phyloP scores from a whole-genome alignment of 1,284 basidiomycete species.

The Boletellus deceptivus region DNA sequence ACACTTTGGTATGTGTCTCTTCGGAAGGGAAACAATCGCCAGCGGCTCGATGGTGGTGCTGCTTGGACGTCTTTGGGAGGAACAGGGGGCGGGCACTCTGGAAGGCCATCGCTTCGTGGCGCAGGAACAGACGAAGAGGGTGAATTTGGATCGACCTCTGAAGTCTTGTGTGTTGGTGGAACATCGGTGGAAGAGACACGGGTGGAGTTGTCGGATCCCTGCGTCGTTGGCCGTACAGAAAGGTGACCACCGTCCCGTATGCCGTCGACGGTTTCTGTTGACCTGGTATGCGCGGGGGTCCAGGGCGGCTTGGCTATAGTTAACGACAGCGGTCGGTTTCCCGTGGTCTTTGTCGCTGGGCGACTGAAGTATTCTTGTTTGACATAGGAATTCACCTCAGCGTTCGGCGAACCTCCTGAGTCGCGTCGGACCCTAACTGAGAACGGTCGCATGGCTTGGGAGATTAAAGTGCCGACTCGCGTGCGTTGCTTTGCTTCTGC shows the following conservation, averaged over 20 bases:
- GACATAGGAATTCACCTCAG: slow-evolving; percentile 15
- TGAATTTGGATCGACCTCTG: slow-evolving; percentile 8
- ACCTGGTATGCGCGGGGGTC: slow-evolving; percentile 12
- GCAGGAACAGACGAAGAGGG: slow-evolving; percentile 6
- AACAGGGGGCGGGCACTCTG: slow-evolving; percentile 24
- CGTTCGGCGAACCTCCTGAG: slow-evolving; percentile 38
- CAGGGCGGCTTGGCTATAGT: slow-evolving; percentile 21
- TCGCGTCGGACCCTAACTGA: slow-evolving; percentile 43
- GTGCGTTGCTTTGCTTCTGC: slow-evolving; percentile 38
- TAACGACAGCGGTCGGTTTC: slow-evolving; percentile 25
- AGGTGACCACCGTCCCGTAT: slow-evolving; percentile 2
- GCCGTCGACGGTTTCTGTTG: slow-evolving; percentile 20
- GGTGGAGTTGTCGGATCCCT: slow-evolving; percentile 18
- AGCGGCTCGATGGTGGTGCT: slow-evolving; percentile 39
- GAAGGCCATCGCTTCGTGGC: slow-evolving; percentile 14
- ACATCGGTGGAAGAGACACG: slow-evolving; percentile 16
- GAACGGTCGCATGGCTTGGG: slow-evolving; percentile 52
- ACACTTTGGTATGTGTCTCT: slow-evolving; percentile 32
- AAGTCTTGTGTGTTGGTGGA: slow-evolving; percentile 3
- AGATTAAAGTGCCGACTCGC: slow-evolving; percentile 52
- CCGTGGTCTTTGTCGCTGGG: slow-evolving; percentile 9
- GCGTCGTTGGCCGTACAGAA: slow-evolving; percentile 11
- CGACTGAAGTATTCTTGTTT: slow-evolving; percentile 27
- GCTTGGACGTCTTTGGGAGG: slow-evolving; percentile 34
- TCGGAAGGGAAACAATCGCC: slow-evolving; percentile 60